A percentile compares a stretch with the other conserved stretches of the same genome.
These are phyloP conservation scores for Sonneratia alba DNA, from an alignment of 345 rosid genomes.

Conservation along the genomic window DNA sequence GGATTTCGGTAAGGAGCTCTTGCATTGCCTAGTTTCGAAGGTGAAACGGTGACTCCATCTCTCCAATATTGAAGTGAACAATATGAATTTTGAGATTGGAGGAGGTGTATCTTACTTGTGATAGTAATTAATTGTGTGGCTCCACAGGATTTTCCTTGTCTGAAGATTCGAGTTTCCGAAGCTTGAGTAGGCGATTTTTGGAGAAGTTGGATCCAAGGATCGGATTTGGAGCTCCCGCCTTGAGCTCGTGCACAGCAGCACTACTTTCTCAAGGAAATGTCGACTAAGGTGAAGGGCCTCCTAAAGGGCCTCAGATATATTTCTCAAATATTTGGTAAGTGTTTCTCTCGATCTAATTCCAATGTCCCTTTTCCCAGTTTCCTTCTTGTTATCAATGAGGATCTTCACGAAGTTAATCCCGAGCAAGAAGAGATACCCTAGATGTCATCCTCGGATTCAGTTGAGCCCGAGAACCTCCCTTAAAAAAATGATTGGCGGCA, in stretches of 20 bases:
- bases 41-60: neutral
- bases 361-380: neutral
- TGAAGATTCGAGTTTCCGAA: neutral
- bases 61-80: neutral
- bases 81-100: neutral
- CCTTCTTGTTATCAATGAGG: neutral
- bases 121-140: neutral
- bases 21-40: neutral
- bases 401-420: neutral
- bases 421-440: neutral
- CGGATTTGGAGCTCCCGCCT: neutral
- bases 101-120: neutral
- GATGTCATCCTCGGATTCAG: neutral
- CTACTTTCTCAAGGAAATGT: constrained; percentile 6
- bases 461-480: too few relatives aligned
- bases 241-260: neutral
- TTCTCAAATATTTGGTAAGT: constrained; percentile 54
- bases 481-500: neutral
- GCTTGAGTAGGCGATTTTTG: neutral
- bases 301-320: constrained; percentile 52
- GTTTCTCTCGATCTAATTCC: neutral
- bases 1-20: neutral
- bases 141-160: neutral
- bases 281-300: constrained; percentile 44
- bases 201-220: neutral